Evolutionary conservation across 306 rosid genomes (phyloP).

Genomic region (Cyclanthera cordifolia): DNA sequence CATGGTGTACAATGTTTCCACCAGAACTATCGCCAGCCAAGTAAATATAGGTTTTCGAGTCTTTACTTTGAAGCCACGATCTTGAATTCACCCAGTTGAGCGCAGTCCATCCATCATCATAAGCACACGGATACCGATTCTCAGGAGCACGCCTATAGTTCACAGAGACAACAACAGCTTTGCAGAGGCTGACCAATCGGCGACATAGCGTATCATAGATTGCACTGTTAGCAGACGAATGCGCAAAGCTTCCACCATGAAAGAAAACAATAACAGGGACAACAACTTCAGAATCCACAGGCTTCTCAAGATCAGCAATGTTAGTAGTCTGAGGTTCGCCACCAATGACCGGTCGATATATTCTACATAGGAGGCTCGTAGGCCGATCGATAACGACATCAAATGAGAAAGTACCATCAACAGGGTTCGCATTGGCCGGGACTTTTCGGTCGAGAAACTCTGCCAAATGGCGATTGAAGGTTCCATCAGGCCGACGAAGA

Average conservation of each 20-base stretch:
- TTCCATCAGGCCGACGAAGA: constrained; percentile 96
- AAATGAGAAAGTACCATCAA: constrained; percentile 70
- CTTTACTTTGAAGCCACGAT: constrained; percentile 77
- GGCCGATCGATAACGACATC: constrained; percentile 70
- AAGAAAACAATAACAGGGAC: constrained; percentile 72
- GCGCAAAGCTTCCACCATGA: constrained; percentile 98
- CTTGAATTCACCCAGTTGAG: constrained; percentile 68
- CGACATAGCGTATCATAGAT: constrained; percentile 84
- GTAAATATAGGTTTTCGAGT: constrained; percentile 64
- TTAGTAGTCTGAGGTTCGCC: constrained; percentile 29
- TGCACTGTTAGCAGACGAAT: constrained; percentile 83
- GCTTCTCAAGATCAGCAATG: constrained; percentile 59
- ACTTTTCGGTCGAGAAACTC: constrained; percentile 88
- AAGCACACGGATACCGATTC: constrained; percentile 65
- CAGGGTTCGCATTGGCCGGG: constrained; percentile 56
- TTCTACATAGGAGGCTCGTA: constrained; percentile 49
- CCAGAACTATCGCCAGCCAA: constrained; percentile 95
- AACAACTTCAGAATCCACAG: constrained; percentile 47
- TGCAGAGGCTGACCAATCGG: constrained; percentile 62
- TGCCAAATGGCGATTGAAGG: constrained; percentile 88
- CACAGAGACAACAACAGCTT: constrained; percentile 83
- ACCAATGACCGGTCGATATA: constrained; percentile 58
- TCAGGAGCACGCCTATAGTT: constrained; percentile 89
- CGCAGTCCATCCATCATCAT: constrained; percentile 94
- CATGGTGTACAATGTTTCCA: constrained; percentile 91